phyloP scores from a whole-genome alignment of 495 filamentous ascomycete genomes.

The Aspergillus carlsbadensis region DNA sequence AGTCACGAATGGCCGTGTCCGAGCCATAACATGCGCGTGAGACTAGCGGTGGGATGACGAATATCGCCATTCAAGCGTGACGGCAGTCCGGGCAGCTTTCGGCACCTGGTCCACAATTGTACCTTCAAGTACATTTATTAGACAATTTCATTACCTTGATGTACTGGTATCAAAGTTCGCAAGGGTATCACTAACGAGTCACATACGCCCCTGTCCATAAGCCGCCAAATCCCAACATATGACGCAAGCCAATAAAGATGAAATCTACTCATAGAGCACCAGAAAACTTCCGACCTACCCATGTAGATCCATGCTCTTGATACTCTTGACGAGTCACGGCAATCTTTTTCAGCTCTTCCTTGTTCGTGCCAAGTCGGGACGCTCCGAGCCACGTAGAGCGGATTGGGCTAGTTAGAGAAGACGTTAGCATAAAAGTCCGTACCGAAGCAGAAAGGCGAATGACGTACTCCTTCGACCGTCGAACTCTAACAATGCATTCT shows the following conservation, averaged over 20 bases:
- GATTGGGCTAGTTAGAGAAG: conserved; percentile 55
- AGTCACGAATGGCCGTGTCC: too few relatives aligned
- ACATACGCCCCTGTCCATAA: neutral
- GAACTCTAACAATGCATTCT: conserved; percentile 74
- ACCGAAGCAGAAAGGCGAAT: neutral
- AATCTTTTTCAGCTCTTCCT: conserved; percentile 56
- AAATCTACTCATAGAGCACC: conserved; percentile 29
- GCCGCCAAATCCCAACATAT: conserved; percentile 1
- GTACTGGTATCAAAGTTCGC: neutral
- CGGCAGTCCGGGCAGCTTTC: too few relatives aligned
- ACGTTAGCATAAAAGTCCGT: neutral
- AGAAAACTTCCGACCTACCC: conserved; percentile 73
- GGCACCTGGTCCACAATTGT: too few relatives aligned
- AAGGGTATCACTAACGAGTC: conserved; percentile 18
- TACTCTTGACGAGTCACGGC: conserved; percentile 86
- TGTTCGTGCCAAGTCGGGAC: conserved; percentile 68
- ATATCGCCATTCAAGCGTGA: too few relatives aligned
- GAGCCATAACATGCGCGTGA: too few relatives aligned
- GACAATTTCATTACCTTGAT: neutral
- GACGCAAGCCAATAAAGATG: neutral
- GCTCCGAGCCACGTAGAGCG: conserved; percentile 83
- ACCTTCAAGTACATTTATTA: too few relatives aligned
- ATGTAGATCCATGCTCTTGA: conserved; percentile 77
- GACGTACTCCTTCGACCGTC: conserved; percentile 62
- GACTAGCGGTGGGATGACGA: too few relatives aligned